Base-by-base conservation (phyloP, 805 yeast species). In the Starmerella asiatica region DNA sequence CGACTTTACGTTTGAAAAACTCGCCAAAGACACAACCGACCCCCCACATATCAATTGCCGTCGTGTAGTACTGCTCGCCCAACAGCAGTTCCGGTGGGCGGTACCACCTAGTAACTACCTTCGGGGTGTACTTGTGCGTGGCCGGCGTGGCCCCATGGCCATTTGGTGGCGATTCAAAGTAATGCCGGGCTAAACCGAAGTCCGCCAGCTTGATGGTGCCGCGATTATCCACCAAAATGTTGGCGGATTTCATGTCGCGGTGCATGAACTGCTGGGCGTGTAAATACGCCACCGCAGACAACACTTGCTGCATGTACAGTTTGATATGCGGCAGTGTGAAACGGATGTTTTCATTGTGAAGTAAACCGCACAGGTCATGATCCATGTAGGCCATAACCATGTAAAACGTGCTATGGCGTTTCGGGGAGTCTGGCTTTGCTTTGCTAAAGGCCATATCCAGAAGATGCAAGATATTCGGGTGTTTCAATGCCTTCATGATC, bases 21-120 rank as follows among this genome's bases (percentile, higher is more conserved):
- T 91, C 99, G 0, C 84, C 98, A 55, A 91, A 77, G 0, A 91
- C 88, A 61, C 98, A 91, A 1, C 97, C 97, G 17, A 83, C 71
- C 0, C 97, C 96, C 99, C 99, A 91, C 62, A 91, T 71, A 60
- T 91, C 99, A 11, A 88, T 88, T 0, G 97, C 93, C 0, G 96
- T 81, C 2, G 96, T 85, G 57, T 88, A 88, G 43, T 70, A 65
- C 50, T 79, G 68, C 49, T 85, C 93, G 3, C 95, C 95, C 38
- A 91, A 61, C 14, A 91, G 68, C 16, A 91, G 66, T 57, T 88
- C 98, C 0, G 97, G 98, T 1, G 98, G 93, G 43, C 98, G 67
- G 59, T 93, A 91, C 98, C 98, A 91, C 48, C 98, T 63, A 0
- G 98, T 91, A 29, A 91, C 97, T 2, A 91, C 98, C 39, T 73